phyloP scores from a whole-genome alignment of 1,284 basidiomycete genomes.

The Apiotrichum brassicae region DNA sequence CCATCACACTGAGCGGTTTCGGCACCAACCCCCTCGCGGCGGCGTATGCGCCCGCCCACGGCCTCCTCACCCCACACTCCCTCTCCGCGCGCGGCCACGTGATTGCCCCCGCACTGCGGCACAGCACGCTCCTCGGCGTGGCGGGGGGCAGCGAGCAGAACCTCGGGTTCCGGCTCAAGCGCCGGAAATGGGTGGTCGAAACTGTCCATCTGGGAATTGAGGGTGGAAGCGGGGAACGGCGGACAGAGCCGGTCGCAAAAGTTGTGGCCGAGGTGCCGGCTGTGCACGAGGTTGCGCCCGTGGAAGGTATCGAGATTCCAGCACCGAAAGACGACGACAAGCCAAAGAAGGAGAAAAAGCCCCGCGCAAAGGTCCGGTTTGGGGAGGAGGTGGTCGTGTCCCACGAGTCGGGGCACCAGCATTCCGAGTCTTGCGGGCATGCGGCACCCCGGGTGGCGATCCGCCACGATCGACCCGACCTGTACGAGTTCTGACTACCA shows the following conservation, averaged over 20 bases:
- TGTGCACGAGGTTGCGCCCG: neutral
- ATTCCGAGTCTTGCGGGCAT: conserved; percentile 1
- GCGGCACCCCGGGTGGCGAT: conserved; percentile 17
- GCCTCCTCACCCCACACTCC: conserved; percentile 66
- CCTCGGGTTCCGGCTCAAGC: conserved; percentile 85
- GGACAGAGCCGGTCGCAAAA: conserved; percentile 50
- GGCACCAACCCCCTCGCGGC: conserved; percentile 51
- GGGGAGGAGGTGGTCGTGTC: conserved; percentile 26
- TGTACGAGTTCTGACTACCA: conserved; percentile 52
- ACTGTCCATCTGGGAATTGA: conserved; percentile 89
- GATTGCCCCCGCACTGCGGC: conserved; percentile 65
- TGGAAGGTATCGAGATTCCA: neutral
- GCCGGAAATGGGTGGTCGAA: conserved; percentile 81
- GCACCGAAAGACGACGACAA: neutral
- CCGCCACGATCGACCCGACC: conserved; percentile 47
- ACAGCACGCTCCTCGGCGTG: conserved; percentile 68
- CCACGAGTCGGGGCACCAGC: neutral
- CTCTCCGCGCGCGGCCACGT: conserved; percentile 65
- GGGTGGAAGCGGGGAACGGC: conserved; percentile 78
- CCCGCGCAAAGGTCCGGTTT: conserved; percentile 35
- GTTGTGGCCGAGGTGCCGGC: neutral
- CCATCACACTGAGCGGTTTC: conserved; percentile 69
- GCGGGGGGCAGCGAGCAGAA: conserved; percentile 66
- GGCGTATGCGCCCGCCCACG: conserved; percentile 75
- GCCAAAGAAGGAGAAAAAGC: conserved; percentile 12